Conservation (phyloP, 768 basidiomycete genomes). For the Antrodiella citrinella region DNA sequence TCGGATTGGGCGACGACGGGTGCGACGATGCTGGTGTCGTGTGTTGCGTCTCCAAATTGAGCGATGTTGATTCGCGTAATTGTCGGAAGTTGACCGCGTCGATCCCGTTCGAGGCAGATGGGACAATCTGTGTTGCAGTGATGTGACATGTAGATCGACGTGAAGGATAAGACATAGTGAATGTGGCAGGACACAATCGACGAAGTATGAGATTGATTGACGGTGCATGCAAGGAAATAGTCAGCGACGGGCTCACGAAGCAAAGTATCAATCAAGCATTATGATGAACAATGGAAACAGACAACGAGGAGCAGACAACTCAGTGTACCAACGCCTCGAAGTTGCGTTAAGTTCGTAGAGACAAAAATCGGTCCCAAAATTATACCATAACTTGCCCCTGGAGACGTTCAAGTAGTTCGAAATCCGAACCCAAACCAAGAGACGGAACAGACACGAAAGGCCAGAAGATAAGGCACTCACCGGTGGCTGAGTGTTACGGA, state of each 20-base stretch:
- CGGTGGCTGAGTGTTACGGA: slow-evolving; percentile 89
- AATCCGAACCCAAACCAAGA: too few species aligned
- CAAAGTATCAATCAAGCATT: neutral
- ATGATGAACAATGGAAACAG: neutral
- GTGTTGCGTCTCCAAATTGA: slow-evolving; percentile 64
- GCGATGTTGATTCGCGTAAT: slow-evolving; percentile 82
- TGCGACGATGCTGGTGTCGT: slow-evolving; percentile 6
- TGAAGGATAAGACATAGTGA: neutral
- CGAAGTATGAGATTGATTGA: neutral
- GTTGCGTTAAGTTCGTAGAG: too few species aligned
- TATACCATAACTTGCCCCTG: too few species aligned
- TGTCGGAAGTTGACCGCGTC: slow-evolving; percentile 89
- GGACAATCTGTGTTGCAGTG: slow-evolving; percentile 56
- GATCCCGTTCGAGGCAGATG: slow-evolving; percentile 63
- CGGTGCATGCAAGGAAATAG: neutral
- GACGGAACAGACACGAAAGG: neutral
- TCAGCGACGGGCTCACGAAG: neutral
- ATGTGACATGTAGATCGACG: neutral
- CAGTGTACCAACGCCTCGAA: too few species aligned
- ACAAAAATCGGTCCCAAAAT: too few species aligned
- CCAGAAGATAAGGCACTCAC: slow-evolving; percentile 36
- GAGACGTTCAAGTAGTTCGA: too few species aligned
- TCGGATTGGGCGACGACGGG: neutral
- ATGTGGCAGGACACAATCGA: neutral
- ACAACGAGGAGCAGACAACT: too few species aligned